Evolutionary conservation across 192 early-diverging fungal genomes (phyloP).

Genomic region (Linnemannia hyalina): DNA sequence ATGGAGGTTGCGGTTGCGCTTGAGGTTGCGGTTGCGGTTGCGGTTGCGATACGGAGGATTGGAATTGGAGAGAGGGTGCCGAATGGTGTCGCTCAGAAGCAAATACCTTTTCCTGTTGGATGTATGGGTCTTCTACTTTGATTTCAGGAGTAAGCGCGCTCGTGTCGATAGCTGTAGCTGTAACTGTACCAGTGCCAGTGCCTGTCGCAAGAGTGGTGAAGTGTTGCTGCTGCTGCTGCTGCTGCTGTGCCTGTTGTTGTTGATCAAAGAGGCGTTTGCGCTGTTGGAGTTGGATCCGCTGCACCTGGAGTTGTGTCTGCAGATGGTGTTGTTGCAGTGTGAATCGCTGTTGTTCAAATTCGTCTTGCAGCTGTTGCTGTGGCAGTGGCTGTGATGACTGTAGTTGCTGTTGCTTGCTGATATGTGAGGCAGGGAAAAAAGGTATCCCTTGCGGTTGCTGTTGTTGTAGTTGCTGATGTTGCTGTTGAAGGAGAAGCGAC

Average conservation of each 20-base stretch:
- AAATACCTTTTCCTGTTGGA: background rate
- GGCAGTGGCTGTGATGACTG: conserved; percentile 4
- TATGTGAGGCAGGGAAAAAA: background rate
- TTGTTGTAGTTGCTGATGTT: background rate
- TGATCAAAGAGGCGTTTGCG: conserved; percentile 8
- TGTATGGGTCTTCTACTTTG: background rate
- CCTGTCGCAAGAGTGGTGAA: background rate
- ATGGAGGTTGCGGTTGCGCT: background rate
- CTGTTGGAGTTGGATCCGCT: conserved; percentile 31
- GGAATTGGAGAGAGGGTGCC: background rate
- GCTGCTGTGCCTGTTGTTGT: conserved; percentile 13
- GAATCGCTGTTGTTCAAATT: background rate
- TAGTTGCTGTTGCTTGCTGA: conserved; percentile 17
- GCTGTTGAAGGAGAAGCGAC: background rate
- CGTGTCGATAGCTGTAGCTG: background rate
- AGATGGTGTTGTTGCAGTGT: conserved; percentile 31
- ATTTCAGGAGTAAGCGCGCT: background rate
- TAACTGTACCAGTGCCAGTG: too few species aligned
- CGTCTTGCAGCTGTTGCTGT: background rate
- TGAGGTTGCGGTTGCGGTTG: conserved; percentile 3
- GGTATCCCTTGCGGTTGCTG: conserved; percentile 4
- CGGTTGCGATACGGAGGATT: conserved; percentile 11
- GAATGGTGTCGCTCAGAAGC: background rate
- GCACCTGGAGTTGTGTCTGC: conserved; percentile 28
- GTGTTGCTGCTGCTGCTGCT: conserved; percentile 7